Percentiles rank a stretch among this genome's conserved stretches.
Evolutionary conservation across 805 yeast species (phyloP).

Genomic region (Isabelozyma pseudorhagii): DNA sequence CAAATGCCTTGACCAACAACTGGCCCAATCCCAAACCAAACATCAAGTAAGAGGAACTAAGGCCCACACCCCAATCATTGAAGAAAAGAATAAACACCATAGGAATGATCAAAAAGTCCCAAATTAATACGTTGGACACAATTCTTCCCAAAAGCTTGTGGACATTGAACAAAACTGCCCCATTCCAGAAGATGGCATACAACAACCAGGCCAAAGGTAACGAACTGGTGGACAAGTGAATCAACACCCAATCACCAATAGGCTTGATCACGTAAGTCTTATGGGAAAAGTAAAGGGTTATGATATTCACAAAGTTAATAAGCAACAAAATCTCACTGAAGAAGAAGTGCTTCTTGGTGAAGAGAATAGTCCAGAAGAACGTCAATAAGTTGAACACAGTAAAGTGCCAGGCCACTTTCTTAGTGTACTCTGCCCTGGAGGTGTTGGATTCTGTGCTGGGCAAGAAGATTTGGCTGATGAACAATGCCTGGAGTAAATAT

Average conservation of each 20-base stretch:
- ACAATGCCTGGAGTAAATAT: constrained; percentile 50
- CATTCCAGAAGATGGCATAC: constrained; percentile 79
- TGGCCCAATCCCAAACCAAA: constrained; percentile 73
- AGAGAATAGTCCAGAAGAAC: constrained; percentile 62
- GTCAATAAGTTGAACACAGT: constrained; percentile 57
- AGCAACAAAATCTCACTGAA: constrained; percentile 56
- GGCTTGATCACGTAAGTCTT: constrained; percentile 58
- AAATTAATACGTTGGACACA: constrained; percentile 68
- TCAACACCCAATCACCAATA: constrained; percentile 47
- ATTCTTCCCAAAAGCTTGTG: constrained; percentile 59
- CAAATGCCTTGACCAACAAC: constrained; percentile 62
- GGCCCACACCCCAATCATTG: constrained; percentile 71
- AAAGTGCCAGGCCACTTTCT: constrained; percentile 58
- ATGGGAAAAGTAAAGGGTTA: constrained; percentile 54
- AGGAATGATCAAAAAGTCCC: constrained; percentile 75
- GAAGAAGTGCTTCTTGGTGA: constrained; percentile 57
- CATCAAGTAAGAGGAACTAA: constrained; percentile 53
- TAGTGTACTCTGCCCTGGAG: constrained; percentile 22
- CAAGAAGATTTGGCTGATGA: constrained; percentile 43
- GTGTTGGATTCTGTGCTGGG: constrained; percentile 20
- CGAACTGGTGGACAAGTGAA: constrained; percentile 67
- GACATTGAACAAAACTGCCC: constrained; percentile 70
- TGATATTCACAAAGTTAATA: constrained; percentile 57
- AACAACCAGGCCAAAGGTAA: constrained; percentile 74
- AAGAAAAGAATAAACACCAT: constrained; percentile 50